Evolutionary conservation across 305 asterid genomes (phyloP), one percentile per base, ranked within the genome.

Genomic region (Vinca major): DNA sequence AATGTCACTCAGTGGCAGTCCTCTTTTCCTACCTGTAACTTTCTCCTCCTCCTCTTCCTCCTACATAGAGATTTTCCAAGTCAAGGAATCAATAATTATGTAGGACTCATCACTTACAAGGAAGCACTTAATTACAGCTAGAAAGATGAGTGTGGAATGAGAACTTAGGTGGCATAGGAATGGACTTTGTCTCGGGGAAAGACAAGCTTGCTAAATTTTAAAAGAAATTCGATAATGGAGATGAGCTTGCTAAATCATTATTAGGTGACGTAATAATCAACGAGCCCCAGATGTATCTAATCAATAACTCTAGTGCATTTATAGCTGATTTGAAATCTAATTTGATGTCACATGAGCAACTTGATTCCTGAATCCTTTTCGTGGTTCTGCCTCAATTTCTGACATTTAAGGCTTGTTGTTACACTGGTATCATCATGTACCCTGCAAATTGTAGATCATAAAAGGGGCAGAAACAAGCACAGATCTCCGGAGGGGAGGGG

Each of bases 121-220:
- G n/a, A n/a, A n/a, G n/a, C n/a, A n/a, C n/a, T n/a, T n/a, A n/a
- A n/a, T n/a, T n/a, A n/a, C n/a, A n/a, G n/a, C n/a, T n/a, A n/a
- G n/a, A n/a, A n/a, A n/a, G n/a, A 3, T 40, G 44, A 6, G 44
- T 2, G 3, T 40, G 44, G 44, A 40, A 3, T 40, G 44, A 6
- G 44, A 40, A 40, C 44, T 2, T 6, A 40, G 44, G 67, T 0
- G 95, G 95, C 26, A 89, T 77, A 4, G 96, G 97, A 73, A 90
- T 84, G 84, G 4, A 76, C 72, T 84, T 84, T 5, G 79, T 79
- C 80, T 84, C 85, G 17, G 94, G 92, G 60, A 84, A 88, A n/a
- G n/a, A n/a, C n/a, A n/a, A n/a, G n/a, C n/a, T n/a, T n/a, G n/a
- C n/a, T n/a, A n/a, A n/a, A n/a, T n/a, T n/a, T n/a, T n/a, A n/a